Evolutionary conservation across 192 early-diverging fungal species (phyloP), one percentile per base, ranked within the genome.

Genomic region (Coemansia sp.): DNA sequence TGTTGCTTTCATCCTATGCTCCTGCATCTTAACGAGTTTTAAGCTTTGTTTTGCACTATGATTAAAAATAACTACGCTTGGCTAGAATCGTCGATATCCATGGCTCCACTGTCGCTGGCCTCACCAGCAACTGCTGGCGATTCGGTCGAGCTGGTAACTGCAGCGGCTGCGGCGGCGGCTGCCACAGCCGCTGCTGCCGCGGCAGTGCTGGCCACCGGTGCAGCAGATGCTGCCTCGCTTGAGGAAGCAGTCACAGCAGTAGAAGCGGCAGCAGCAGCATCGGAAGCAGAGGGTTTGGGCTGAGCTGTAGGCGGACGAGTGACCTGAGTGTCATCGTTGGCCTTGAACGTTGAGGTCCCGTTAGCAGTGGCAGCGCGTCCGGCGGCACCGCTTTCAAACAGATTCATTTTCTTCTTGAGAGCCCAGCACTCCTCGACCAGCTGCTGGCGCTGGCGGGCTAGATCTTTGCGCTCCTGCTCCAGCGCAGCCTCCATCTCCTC

Each of bases 401-500:
- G 31, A 14, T 58, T 54, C 74, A 77, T 72, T 40, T 80, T 73
- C 56, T 64, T 66, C 56, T 77, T 76, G 16, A 76, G 58, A 0
- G 67, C 73, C 70, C 71, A 67, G 52, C 75, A 72, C 21, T 77
- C 75, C 50, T 77, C 71, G 26, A 74, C 63, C 15, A 81, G 58
- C 48, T 66, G 62, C 55, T 70, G 66, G 11, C 70, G 64, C 57
- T 72, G 66, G 15, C 63, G 60, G 51, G 88, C 89, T 9, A 98
- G 66, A 15, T 93, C 88, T 51, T 81, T 79, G 62, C 88, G 77
- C 73, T 99, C 96, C n/a, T 81, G 79, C 49, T 96, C 96, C 11
- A 99, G 65, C 3, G 94, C 76, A 14, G 74, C 79, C 68, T 96
- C 97, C 49, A 98, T 61, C 63, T 96, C 90, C 40, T 94, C 86